These are phyloP conservation scores for Neodidymelliopsis sp. DNA, from an alignment of 2,329 filamentous ascomycete genomes.

Conservation along the genomic window DNA sequence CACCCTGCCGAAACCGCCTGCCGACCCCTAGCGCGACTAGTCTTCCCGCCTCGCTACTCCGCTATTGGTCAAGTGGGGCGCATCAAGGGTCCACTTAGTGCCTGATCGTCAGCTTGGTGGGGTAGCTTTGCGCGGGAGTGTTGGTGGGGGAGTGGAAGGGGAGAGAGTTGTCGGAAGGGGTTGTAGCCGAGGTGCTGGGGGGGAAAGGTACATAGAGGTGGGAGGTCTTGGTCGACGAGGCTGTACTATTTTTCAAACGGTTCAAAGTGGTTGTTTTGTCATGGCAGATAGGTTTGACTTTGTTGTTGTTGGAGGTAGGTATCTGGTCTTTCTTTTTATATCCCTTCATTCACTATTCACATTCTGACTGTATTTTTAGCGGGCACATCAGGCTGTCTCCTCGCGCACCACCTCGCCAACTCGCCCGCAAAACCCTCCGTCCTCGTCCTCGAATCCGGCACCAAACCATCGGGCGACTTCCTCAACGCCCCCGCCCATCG, in stretches of 20 bases:
- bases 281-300: slow-evolving; percentile 47
- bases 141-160: background rate
- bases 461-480: slow-evolving; percentile 56
- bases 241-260: background rate
- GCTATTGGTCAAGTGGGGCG: background rate
- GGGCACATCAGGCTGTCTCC: slow-evolving; percentile 66
- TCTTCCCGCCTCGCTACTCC: slow-evolving; percentile 2
- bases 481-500: slow-evolving; percentile 60
- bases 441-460: slow-evolving; percentile 68
- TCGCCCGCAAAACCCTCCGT: slow-evolving; percentile 59
- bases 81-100: background rate
- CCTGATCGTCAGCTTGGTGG: too few species aligned
- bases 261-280: background rate
- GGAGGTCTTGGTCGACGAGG: too few species aligned
- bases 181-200: slow-evolving; percentile 1
- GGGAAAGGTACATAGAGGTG: slow-evolving; percentile 4
- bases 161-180: too few species aligned
- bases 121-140: background rate
- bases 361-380: slow-evolving; percentile 51
- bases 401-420: slow-evolving; percentile 62
- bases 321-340: background rate
- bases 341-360: background rate
- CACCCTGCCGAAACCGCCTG: background rate
- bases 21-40: slow-evolving; percentile 2
- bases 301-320: slow-evolving; percentile 52